Percentiles rank a stretch among this genome's conserved stretches.
These are phyloP conservation scores for Coemansia sp. DNA, from an alignment of 192 early-diverging fungal species.

Conservation along the genomic window DNA sequence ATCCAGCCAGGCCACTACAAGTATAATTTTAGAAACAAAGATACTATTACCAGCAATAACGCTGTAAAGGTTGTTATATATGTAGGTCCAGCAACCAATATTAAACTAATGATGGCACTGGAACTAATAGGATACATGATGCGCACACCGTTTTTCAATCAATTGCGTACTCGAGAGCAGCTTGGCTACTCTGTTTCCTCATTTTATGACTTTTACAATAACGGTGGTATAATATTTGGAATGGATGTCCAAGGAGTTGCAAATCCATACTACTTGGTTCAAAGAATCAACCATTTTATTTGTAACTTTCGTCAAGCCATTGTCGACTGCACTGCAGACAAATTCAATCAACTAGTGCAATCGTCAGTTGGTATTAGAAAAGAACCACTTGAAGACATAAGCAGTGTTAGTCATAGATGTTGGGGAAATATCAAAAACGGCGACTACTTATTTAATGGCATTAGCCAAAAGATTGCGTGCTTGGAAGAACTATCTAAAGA, in stretches of 20 bases:
- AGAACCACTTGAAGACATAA: not conserved
- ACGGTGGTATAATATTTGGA: conserved; percentile 26
- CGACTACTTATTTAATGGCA: not conserved
- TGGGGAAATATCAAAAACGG: not conserved
- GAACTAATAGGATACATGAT: conserved; percentile 69
- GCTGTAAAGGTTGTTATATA: conserved; percentile 75
- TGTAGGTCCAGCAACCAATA: conserved; percentile 65
- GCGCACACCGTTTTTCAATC: conserved; percentile 80
- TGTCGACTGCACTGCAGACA: conserved; percentile 15
- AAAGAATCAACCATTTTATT: conserved; percentile 76
- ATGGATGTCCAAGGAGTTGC: conserved; percentile 81
- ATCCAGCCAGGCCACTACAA: conserved; percentile 30
- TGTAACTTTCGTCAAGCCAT: conserved; percentile 34
- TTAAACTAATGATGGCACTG: conserved; percentile 56
- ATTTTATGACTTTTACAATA: not conserved
- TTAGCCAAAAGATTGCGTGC: not conserved
- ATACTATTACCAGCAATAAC: conserved; percentile 78
- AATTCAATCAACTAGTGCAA: conserved; percentile 59
- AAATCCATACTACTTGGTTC: conserved; percentile 72
- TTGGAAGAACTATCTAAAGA: not conserved
- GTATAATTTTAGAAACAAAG: conserved; percentile 27
- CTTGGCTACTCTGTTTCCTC: conserved; percentile 58
- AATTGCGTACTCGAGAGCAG: conserved; percentile 86
- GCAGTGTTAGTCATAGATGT: not conserved
- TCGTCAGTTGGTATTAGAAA: not conserved